A percentile compares a stretch with the other conserved stretches of the same genome.
Conservation (phyloP, 163 green algal species). For the Volvox carteri region DNA sequence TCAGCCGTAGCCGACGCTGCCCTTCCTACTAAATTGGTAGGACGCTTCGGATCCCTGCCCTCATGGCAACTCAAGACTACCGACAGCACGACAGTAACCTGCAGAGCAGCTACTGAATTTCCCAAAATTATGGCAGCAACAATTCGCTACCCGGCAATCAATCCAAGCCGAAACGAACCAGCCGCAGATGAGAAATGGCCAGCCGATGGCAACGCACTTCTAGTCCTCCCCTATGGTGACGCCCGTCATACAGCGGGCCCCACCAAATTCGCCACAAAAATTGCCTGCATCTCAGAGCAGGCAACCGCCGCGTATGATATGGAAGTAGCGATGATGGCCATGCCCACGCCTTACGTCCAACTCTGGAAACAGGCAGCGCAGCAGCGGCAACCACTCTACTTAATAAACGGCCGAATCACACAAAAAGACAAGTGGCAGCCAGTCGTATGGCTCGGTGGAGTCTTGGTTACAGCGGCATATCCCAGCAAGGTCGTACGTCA, state of each 20-base stretch:
- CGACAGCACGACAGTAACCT: background rate
- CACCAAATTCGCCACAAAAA: background rate
- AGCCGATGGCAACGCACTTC: background rate
- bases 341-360: background rate
- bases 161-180: background rate
- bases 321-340: background rate
- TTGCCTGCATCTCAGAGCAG: background rate
- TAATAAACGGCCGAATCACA: background rate
- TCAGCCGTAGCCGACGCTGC: background rate
- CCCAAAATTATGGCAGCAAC: background rate
- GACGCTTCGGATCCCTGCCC: background rate
- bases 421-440: background rate
- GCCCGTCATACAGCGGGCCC: background rate
- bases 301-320: background rate
- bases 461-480: background rate
- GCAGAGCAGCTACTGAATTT: background rate
- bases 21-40: background rate
- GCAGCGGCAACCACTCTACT: background rate
- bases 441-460: background rate
- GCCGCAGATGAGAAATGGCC: background rate
- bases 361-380: background rate
- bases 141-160: background rate
- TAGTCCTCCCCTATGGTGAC: background rate
- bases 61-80: background rate
- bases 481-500: background rate